A percentile compares a stretch with the other conserved stretches of the same genome.
Conservation (phyloP, 1,284 basidiomycete species). For the Puccinia triticina region DNA sequence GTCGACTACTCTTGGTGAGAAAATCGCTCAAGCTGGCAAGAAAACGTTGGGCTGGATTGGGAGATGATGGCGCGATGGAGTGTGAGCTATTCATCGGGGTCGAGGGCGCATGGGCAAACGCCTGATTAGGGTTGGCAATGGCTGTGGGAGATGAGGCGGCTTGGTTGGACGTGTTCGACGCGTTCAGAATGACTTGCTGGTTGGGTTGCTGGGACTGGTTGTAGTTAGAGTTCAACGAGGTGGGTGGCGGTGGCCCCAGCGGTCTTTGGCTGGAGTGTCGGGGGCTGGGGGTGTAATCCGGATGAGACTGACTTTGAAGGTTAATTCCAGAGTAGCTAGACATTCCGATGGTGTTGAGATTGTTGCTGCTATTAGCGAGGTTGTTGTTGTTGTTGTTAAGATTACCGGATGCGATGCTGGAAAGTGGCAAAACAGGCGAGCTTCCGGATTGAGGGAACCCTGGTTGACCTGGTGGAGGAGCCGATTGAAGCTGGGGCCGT, state of each 20-base stretch:
- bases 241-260: constrained; percentile 34
- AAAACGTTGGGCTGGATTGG: constrained; percentile 27
- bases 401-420: neutral
- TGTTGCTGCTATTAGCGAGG: constrained; percentile 14
- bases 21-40: constrained; percentile 29
- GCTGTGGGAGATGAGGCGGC: constrained; percentile 17
- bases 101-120: constrained; percentile 1
- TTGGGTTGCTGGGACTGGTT: constrained; percentile 17
- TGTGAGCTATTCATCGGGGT: constrained; percentile 1
- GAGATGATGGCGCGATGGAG: constrained; percentile 30
- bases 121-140: neutral
- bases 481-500: constrained; percentile 10
- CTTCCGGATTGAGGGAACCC: constrained; percentile 24
- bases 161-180: constrained; percentile 11
- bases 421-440: constrained; percentile 16
- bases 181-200: constrained; percentile 5
- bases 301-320: constrained; percentile 25
- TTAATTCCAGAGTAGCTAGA: constrained; percentile 10
- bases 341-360: neutral
- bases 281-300: constrained; percentile 29
- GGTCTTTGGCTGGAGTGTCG: constrained; percentile 42
- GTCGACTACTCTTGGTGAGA: constrained; percentile 16
- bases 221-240: neutral
- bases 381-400: constrained; percentile 8
- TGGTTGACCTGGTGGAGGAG: constrained; percentile 16